A percentile compares a stretch with the other conserved stretches of the same genome.
Evolutionary conservation across 805 yeast genomes (phyloP).

Genomic region (Grigorovia humatica): DNA sequence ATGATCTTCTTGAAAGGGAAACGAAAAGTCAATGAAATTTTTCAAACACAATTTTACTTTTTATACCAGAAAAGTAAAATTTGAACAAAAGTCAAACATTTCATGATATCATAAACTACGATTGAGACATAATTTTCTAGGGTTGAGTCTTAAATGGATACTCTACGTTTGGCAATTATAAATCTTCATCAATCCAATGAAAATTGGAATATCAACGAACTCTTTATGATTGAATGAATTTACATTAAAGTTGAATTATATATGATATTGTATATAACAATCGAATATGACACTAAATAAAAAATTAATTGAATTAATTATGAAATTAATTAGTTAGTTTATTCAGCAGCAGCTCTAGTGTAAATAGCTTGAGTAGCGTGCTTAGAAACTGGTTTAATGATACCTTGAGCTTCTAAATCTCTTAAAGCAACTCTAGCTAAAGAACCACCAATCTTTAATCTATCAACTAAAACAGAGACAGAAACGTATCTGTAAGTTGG

Average conservation of each 20-base stretch:
- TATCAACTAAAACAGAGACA: constrained; percentile 96
- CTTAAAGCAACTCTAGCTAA: constrained; percentile 95
- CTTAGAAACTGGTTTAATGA: constrained; percentile 85
- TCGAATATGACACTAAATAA: background rate
- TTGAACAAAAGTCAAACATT: background rate
- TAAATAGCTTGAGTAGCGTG: constrained; percentile 96
- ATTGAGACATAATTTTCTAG: background rate
- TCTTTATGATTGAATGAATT: background rate
- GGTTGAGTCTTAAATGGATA: background rate
- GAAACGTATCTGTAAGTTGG: constrained; percentile 98
- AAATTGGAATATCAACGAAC: too few species aligned
- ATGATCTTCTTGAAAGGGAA: background rate
- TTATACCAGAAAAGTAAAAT: background rate
- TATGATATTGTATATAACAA: constrained; percentile 20
- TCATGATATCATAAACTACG: background rate
- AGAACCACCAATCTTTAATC: constrained; percentile 99
- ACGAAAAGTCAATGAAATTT: background rate
- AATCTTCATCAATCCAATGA: too few species aligned
- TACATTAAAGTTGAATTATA: constrained; percentile 36
- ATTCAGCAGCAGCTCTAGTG: constrained; percentile 71
- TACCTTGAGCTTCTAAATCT: constrained; percentile 91
- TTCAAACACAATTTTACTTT: background rate
- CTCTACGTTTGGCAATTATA: too few species aligned
- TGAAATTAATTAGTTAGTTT: constrained; percentile 21
- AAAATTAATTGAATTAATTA: background rate